Base-by-base conservation (phyloP, 495 filamentous ascomycete species). In the Annulohypoxylon bovei region DNA sequence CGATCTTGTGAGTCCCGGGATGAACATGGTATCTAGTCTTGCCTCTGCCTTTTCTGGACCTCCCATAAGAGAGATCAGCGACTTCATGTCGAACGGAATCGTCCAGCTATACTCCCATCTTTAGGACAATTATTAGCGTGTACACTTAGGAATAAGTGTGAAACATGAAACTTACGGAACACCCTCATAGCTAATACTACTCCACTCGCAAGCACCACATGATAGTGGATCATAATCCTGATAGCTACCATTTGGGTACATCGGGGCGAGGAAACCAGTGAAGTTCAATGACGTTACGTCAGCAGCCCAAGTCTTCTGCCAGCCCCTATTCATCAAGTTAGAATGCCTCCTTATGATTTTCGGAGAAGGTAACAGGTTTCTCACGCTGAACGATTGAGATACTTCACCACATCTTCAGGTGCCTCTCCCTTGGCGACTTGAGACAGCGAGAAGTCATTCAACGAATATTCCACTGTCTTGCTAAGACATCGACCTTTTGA, bases 261-360 rank as follows among this genome's bases (percentile, higher is more conserved):
- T 81, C 3, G 90, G 90, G 0, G 86, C 88, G 1, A 91, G 78
- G 71, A 91, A 92, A 14, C 90, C 89, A 2, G 80, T 82, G 68
- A 88, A 89, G 11, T 81, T 82, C 3, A 89, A 75, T 1, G 84
- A 84, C 1, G 80, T 84, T 7, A 82, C 81, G 33, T 83, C 75
- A 0, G 82, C 66, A 65, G 90, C 87, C 88, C 89, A 93, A 56
- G 89, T 88, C 60, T 89, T 90, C 3, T 86, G 81, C 90, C 90
- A 92, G 47, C 90, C 89, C 6, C 67, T 70, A 23, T 25, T 46
- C 3, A 16, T 27, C 1, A 0, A 25, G 27, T 64, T 8, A 63
- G 46, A 12, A 63, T 46, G 12, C 22, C 18, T 27, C 28, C 18
- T 28, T 12, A 12, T 32, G 18, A 6, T n/a, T 16, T 14, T 14